Conservation (phyloP, 192 early-diverging fungal genomes). For the Dispira parvispora region DNA sequence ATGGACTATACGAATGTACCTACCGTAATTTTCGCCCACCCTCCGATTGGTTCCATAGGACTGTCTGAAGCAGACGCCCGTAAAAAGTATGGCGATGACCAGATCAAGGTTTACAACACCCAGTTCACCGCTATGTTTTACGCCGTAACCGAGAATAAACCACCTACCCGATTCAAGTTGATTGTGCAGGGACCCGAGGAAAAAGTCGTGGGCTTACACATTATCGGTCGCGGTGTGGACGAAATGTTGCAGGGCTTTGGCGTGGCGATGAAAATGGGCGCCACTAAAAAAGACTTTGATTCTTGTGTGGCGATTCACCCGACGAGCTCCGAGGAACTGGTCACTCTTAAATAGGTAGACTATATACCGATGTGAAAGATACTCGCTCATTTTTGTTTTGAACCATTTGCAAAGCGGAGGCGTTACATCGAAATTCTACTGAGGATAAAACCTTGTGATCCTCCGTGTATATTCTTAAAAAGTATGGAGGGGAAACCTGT, state of each 20-base stretch:
- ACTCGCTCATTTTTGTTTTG: no score
- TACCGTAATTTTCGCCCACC: conserved; percentile 90
- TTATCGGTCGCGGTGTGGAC: conserved; percentile 78
- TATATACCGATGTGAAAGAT: no score
- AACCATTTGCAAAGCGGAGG: not conserved
- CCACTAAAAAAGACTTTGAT: conserved; percentile 97
- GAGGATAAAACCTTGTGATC: not conserved
- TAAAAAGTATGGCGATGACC: conserved; percentile 49
- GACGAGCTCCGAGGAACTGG: conserved; percentile 88
- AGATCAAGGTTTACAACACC: conserved; percentile 74
- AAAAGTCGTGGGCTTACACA: conserved; percentile 89
- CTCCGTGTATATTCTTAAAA: not conserved
- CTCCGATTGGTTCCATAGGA: conserved; percentile 76
- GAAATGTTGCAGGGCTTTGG: conserved; percentile 92
- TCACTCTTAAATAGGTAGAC: conserved; percentile 34
- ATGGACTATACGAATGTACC: conserved; percentile 90
- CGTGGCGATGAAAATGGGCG: conserved; percentile 96
- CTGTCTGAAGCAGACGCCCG: conserved; percentile 72
- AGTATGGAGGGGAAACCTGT: no score
- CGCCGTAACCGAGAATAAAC: conserved; percentile 70
- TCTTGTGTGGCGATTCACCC: conserved; percentile 93
- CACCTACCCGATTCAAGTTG: conserved; percentile 83
- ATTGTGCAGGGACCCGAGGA: conserved; percentile 76
- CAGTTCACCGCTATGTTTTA: conserved; percentile 89
- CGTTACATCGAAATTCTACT: not conserved